Conservation (phyloP, 2,329 filamentous ascomycete genomes). For the Zymoseptoria ardabiliae region DNA sequence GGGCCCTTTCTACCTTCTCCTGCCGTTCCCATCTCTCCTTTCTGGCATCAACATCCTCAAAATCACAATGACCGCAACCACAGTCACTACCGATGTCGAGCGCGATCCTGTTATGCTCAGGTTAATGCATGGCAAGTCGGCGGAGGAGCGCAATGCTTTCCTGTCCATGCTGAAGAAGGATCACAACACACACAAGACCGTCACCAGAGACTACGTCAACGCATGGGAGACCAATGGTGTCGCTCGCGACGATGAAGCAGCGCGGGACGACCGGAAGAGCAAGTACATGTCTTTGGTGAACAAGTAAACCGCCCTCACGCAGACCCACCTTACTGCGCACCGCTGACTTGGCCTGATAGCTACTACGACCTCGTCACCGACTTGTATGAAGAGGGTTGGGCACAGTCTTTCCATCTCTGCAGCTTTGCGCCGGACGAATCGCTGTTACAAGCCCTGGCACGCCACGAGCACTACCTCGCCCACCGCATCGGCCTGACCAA, state of each 20-base stretch:
- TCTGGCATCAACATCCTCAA: not conserved
- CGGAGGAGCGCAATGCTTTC: slow-evolving; percentile 72
- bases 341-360: slow-evolving; percentile 55
- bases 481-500: slow-evolving; percentile 79
- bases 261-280: slow-evolving; percentile 65
- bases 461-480: slow-evolving; percentile 96
- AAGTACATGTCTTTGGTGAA: slow-evolving; percentile 79
- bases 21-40: not conserved
- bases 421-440: slow-evolving; percentile 80
- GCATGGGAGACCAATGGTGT: slow-evolving; percentile 84
- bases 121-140: slow-evolving; percentile 67
- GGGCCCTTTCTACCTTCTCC: not conserved
- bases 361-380: slow-evolving; percentile 40
- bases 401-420: slow-evolving; percentile 94
- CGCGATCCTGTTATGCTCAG: slow-evolving; percentile 68
- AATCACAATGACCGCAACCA: not conserved
- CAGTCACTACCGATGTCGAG: slow-evolving; percentile 12
- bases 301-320: not conserved
- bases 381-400: slow-evolving; percentile 78
- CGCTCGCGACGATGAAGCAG: slow-evolving; percentile 72
- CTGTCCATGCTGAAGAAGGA: slow-evolving; percentile 82
- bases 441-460: slow-evolving; percentile 85
- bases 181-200: slow-evolving; percentile 66
- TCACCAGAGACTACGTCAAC: slow-evolving; percentile 89
- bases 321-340: not conserved